Conservation (phyloP, 2,329 filamentous ascomycete genomes). For the Scedosporium boydii region DNA sequence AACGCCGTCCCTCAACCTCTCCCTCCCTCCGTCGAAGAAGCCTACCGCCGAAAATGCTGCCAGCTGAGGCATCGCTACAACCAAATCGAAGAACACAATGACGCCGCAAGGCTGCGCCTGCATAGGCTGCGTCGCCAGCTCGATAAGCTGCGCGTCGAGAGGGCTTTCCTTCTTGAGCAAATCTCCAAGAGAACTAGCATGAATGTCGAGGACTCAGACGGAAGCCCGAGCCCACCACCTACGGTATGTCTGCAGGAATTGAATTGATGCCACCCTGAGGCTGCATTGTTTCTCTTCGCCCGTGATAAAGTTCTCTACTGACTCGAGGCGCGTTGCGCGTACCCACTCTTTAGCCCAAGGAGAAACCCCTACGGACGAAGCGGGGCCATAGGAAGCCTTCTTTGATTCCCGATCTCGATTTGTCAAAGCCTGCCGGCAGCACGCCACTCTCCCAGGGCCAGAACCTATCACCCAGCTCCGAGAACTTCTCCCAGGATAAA, state of each 20-base stretch:
- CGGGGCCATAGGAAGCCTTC: slow-evolving; percentile 58
- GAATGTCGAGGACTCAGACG: slow-evolving; percentile 69
- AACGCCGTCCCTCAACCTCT: slow-evolving; percentile 48
- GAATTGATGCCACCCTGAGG: not conserved
- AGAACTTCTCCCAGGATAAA: slow-evolving; percentile 20
- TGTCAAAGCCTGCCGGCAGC: slow-evolving; percentile 17
- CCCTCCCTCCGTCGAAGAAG: slow-evolving; percentile 87
- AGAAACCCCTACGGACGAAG: slow-evolving; percentile 68
- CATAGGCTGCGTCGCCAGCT: slow-evolving; percentile 73
- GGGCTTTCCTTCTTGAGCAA: slow-evolving; percentile 65
- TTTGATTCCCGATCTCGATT: slow-evolving; percentile 32
- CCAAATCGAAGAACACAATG: slow-evolving; percentile 88
- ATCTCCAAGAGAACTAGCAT: slow-evolving; percentile 64
- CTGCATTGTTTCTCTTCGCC: slow-evolving; percentile 5
- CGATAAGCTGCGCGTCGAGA: slow-evolving; percentile 83
- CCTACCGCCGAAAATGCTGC: slow-evolving; percentile 94
- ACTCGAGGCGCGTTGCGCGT: slow-evolving; percentile 5
- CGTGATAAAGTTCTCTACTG: slow-evolving; percentile 6
- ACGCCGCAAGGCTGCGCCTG: slow-evolving; percentile 70
- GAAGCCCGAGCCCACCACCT: slow-evolving; percentile 69
- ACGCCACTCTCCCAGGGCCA: slow-evolving; percentile 41
- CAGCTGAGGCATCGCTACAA: slow-evolving; percentile 84
- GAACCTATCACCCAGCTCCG: slow-evolving; percentile 23
- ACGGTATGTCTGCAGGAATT: slow-evolving; percentile 43
- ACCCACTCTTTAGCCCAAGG: slow-evolving; percentile 51